These are phyloP conservation scores for Fusarium continuum DNA, from an alignment of 2,329 filamentous ascomycete genomes.

Conservation along the genomic window DNA sequence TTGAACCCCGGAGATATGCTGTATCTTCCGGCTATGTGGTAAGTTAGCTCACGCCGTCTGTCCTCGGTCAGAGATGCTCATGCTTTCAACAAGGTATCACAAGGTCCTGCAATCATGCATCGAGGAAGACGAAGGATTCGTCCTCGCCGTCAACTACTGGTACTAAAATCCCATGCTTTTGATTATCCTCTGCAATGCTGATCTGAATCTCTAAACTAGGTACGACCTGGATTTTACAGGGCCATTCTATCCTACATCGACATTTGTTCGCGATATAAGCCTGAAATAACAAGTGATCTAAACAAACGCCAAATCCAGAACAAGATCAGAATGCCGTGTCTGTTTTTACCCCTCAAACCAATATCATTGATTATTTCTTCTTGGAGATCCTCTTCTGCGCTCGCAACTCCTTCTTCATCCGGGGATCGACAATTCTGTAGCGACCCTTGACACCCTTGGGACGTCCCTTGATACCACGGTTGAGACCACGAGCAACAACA, in stretches of 20 bases:
- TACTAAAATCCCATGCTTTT: constrained; percentile 48
- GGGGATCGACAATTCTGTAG: constrained; percentile 95
- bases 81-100: constrained; percentile 70
- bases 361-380: constrained; percentile 58
- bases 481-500: constrained; percentile 85
- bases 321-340: constrained; percentile 21
- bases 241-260: constrained; percentile 68
- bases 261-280: constrained; percentile 60
- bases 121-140: constrained; percentile 75
- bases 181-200: background rate
- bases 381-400: constrained; percentile 82
- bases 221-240: constrained; percentile 83
- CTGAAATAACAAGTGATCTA: constrained; percentile 22
- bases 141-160: constrained; percentile 86
- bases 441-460: constrained; percentile 93
- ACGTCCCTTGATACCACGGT: constrained; percentile 85
- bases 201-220: constrained; percentile 54
- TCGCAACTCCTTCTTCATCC: constrained; percentile 96
- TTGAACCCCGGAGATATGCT: constrained; percentile 80
- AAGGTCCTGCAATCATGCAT: constrained; percentile 79
- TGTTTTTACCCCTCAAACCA: constrained; percentile 8
- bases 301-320: constrained; percentile 13
- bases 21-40: constrained; percentile 85
- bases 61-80: background rate
- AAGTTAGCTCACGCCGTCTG: constrained; percentile 34